A percentile compares a stretch with the other conserved stretches of the same genome.
Evolutionary conservation across 2,329 filamentous ascomycete species (phyloP).

Genomic region (Thielaviopsis ethacetica): DNA sequence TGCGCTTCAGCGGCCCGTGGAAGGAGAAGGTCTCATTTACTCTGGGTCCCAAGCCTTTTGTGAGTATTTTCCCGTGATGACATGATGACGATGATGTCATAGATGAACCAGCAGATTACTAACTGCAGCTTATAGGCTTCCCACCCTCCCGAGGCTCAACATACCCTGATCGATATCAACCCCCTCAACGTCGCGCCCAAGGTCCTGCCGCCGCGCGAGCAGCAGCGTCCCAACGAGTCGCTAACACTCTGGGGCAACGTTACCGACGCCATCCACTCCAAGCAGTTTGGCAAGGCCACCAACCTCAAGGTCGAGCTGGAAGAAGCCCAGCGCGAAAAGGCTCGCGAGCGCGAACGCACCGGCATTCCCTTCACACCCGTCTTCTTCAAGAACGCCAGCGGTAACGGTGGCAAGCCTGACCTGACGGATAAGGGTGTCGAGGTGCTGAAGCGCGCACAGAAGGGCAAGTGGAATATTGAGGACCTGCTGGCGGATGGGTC

Average conservation of each 20-base stretch:
- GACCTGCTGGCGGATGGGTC: constrained; percentile 22
- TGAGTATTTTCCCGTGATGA: constrained; percentile 25
- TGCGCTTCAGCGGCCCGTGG: constrained; percentile 73
- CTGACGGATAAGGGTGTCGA: constrained; percentile 36
- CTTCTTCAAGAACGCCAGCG: constrained; percentile 56
- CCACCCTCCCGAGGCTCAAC: constrained; percentile 41
- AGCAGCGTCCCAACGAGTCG: constrained; percentile 80
- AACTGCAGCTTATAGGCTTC: constrained; percentile 20
- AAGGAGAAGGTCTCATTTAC: constrained; percentile 52
- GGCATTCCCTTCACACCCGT: constrained; percentile 65
- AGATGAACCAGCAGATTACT: not conserved
- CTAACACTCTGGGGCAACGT: constrained; percentile 76
- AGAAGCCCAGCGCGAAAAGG: constrained; percentile 73
- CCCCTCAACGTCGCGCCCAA: constrained; percentile 70
- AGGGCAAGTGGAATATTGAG: constrained; percentile 34
- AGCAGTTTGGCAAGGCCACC: constrained; percentile 74
- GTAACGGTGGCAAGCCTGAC: constrained; percentile 38
- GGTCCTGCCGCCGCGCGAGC: constrained; percentile 55
- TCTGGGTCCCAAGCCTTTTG: constrained; percentile 41
- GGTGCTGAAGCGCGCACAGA: constrained; percentile 35
- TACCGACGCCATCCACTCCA: constrained; percentile 67
- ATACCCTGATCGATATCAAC: constrained; percentile 72
- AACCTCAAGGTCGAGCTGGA: constrained; percentile 80
- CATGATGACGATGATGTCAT: not conserved
- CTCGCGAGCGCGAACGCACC: constrained; percentile 56